phyloP scores from a whole-genome alignment of 768 basidiomycete genomes.

The Pisolithus orientalis region DNA sequence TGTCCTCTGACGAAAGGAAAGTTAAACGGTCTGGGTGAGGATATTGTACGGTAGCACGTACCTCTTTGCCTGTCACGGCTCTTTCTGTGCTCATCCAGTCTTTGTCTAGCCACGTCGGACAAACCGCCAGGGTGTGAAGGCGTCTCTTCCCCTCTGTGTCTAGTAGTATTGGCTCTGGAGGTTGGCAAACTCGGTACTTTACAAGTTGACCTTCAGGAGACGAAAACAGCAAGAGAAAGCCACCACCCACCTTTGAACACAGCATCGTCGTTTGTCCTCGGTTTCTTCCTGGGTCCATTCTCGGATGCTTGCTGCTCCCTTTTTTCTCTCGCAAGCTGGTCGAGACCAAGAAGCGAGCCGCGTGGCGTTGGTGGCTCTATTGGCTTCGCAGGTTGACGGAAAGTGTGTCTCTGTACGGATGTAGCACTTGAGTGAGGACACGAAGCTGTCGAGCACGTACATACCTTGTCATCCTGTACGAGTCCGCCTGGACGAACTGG shows the following conservation, averaged over 20 bases:
- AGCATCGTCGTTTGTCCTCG: conserved; percentile 54
- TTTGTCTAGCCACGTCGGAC: conserved; percentile 62
- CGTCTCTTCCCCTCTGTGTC: conserved; percentile 83
- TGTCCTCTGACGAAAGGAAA: conserved; percentile 50
- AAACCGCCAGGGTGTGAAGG: conserved; percentile 91
- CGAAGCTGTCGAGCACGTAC: conserved; percentile 10
- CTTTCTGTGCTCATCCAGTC: conserved; percentile 72
- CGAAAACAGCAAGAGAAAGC: not conserved
- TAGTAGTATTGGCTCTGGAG: conserved; percentile 45
- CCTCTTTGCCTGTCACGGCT: conserved; percentile 67
- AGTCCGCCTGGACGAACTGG: conserved; percentile 74
- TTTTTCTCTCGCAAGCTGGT: conserved; percentile 86
- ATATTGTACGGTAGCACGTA: conserved; percentile 12
- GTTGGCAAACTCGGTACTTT: conserved; percentile 76
- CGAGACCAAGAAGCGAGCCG: conserved; percentile 78
- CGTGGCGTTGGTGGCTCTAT: conserved; percentile 75
- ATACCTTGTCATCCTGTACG: conserved; percentile 57
- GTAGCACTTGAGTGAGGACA: conserved; percentile 1
- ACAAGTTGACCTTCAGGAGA: not conserved
- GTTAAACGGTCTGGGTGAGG: not conserved
- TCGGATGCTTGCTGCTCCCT: conserved; percentile 47
- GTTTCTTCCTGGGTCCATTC: conserved; percentile 55
- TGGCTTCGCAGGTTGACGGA: conserved; percentile 67
- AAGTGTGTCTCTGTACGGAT: conserved; percentile 62
- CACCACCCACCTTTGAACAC: conserved; percentile 75